Conservation (phyloP, 805 yeast species). For the Candida vaughaniae region DNA sequence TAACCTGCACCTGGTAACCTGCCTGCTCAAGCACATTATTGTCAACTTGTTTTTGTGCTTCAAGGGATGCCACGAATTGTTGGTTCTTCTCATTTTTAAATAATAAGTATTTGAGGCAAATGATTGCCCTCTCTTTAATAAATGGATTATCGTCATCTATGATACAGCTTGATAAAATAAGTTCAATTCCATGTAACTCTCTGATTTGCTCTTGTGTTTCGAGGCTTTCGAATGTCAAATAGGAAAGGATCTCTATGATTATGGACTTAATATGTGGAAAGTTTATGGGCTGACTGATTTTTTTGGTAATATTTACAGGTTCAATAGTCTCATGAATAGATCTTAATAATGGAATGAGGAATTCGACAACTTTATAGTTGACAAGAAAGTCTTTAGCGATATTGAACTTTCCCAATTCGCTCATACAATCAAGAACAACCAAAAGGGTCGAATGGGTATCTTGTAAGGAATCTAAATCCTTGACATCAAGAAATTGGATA, state of each 20-base stretch:
- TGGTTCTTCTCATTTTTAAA: conserved; percentile 70
- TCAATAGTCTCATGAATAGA: conserved; percentile 41
- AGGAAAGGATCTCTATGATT: conserved; percentile 64
- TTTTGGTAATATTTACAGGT: conserved; percentile 27
- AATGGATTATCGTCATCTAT: conserved; percentile 89
- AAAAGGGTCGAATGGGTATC: conserved; percentile 6
- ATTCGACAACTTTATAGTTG: conserved; percentile 35
- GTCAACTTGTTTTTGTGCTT: conserved; percentile 66
- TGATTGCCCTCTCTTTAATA: conserved; percentile 78
- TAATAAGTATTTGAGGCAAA: conserved; percentile 71
- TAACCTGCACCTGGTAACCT: conserved; percentile 67
- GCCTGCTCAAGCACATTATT: conserved; percentile 59
- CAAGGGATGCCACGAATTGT: conserved; percentile 68
- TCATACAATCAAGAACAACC: conserved; percentile 32
- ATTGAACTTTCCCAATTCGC: conserved; percentile 42
- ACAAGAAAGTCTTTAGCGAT: conserved; percentile 40
- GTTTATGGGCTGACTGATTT: conserved; percentile 15
- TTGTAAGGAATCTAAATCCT: conserved; percentile 12
- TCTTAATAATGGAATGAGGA: conserved; percentile 36
- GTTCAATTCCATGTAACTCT: conserved; percentile 62
- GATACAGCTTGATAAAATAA: conserved; percentile 75
- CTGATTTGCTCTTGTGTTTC: conserved; percentile 69
- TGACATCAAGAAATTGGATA: conserved; percentile 10
- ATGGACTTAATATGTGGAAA: conserved; percentile 64
- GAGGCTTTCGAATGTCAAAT: conserved; percentile 49